Evolutionary conservation across 805 yeast genomes (phyloP).

Genomic region (Ogataea glucozyma): DNA sequence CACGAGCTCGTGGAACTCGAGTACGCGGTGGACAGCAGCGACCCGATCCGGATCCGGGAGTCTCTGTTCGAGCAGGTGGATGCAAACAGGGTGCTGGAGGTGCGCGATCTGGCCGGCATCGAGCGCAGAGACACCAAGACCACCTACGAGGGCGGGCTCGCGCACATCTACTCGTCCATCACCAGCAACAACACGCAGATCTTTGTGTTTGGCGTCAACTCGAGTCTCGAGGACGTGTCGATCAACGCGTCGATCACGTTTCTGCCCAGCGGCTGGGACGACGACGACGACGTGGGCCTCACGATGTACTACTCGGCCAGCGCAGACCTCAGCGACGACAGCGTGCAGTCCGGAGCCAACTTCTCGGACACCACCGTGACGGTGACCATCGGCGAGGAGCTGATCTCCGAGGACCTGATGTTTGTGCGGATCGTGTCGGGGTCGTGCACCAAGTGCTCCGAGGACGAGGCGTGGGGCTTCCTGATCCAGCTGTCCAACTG

Average conservation of each 20-base stretch:
- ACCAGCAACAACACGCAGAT: conserved; percentile 12
- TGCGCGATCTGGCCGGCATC: neutral
- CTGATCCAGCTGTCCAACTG: conserved; percentile 63
- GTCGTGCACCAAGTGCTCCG: conserved; percentile 23
- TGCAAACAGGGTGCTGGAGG: neutral
- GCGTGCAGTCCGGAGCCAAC: neutral
- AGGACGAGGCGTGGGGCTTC: conserved; percentile 50
- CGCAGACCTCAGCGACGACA: conserved; percentile 10
- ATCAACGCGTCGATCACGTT: conserved; percentile 3
- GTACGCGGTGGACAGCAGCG: neutral
- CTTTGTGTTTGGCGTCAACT: conserved; percentile 16
- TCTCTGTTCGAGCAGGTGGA: conserved; percentile 2
- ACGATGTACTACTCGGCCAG: conserved; percentile 10
- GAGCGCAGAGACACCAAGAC: neutral
- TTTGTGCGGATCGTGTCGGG: conserved; percentile 24
- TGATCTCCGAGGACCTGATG: neutral
- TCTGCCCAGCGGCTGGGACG: conserved; percentile 9
- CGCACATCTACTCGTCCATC: conserved; percentile 11
- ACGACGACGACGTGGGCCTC: conserved; percentile 1
- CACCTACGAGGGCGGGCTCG: neutral
- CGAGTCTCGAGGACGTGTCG: conserved; percentile 3
- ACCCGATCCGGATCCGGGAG: neutral
- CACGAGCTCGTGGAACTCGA: conserved; percentile 1
- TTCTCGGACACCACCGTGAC: conserved; percentile 7
- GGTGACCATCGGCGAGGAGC: neutral